Base-by-base conservation (phyloP, 495 filamentous ascomycete genomes). In the Aspergillus ellipticus region DNA sequence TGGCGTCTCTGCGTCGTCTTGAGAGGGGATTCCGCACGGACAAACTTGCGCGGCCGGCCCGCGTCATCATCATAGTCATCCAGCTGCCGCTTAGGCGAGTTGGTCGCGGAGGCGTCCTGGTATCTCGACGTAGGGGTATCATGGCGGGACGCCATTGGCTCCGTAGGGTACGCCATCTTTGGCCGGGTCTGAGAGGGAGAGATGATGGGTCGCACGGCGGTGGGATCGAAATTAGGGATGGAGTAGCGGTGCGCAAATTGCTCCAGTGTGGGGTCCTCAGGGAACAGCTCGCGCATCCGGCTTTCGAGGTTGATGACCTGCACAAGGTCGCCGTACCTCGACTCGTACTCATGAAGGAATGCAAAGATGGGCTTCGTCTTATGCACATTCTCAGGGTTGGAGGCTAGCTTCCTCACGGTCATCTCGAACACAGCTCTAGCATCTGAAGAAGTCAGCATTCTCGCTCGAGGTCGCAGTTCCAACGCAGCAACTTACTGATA, bases 401-500 rank as follows among this genome's bases (percentile, higher is more conserved):
- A 77, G 19, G 86, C 83, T 43, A 96, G 77, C 49, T 85, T 86
- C 62, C 84, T 85, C 49, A 96, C 89, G 2, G 89, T 89, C 31
- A 90, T 96, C 64, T 97, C 92, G 69, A 97, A 98, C 17, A 96
- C 88, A 3, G 90, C 91, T 56, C 94, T 80, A 45, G 93, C 94
- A 79, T 98, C 91, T 96, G 61, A 53, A 46, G 49, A 15, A 61
- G 49, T 76, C 55, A 71, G 63, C n/a, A 54, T 48, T 29, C 11
- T 52, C 6, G 8, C 17, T 43, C 11, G 22, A 21, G 6, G 2
- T 28, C 10, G 16, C 13, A 21, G 15, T 37, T 20, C 1, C 48
- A 39, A 42, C 1, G n/a, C 9, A 39, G 17, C 6, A 6, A 80
- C 90, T 82, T 80, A 96, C 91, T 97, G 42, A 89, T 96, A 47